Evolutionary conservation across 192 early-diverging fungal genomes (phyloP).

Genomic region (Coemansia sp.): DNA sequence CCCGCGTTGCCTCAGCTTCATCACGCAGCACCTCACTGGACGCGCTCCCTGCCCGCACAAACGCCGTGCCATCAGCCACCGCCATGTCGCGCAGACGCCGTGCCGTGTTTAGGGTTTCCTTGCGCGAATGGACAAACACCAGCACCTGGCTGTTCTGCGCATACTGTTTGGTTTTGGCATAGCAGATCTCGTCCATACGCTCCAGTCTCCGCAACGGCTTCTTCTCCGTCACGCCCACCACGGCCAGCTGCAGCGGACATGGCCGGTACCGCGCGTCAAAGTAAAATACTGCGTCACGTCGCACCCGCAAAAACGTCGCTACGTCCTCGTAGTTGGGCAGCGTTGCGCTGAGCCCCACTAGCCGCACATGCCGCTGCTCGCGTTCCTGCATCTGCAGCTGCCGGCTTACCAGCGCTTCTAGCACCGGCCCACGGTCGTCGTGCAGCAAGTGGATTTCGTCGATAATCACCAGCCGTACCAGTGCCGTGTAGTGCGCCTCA

Average conservation of each 20-base stretch:
- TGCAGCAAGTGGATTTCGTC: conserved; percentile 98
- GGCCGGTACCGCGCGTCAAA: conserved; percentile 93
- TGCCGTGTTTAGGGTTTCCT: conserved; percentile 95
- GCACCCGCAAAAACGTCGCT: conserved; percentile 88
- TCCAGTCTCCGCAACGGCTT: conserved; percentile 90
- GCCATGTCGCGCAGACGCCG: conserved; percentile 91
- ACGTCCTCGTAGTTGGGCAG: conserved; percentile 96
- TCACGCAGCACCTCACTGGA: conserved; percentile 80
- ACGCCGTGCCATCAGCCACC: conserved; percentile 80
- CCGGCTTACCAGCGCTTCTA: conserved; percentile 89
- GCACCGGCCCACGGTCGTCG: conserved; percentile 94
- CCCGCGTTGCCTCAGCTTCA: conserved; percentile 77
- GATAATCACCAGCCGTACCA: conserved; percentile 89
- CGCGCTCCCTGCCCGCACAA: conserved; percentile 77
- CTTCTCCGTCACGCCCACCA: conserved; percentile 96
- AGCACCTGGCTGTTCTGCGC: conserved; percentile 83
- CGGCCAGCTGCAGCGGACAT: conserved; percentile 92
- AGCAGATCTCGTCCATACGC: conserved; percentile 96
- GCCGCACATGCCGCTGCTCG: conserved; percentile 81
- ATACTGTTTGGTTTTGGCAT: conserved; percentile 91
- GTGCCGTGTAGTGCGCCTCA: conserved; percentile 83
- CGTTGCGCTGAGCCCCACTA: conserved; percentile 92
- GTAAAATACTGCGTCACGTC: conserved; percentile 83
- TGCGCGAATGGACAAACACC: conserved; percentile 96
- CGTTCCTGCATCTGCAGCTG: conserved; percentile 85